Evolutionary conservation across 345 rosid species (phyloP).

Genomic region (Capsella bursapastoris): DNA sequence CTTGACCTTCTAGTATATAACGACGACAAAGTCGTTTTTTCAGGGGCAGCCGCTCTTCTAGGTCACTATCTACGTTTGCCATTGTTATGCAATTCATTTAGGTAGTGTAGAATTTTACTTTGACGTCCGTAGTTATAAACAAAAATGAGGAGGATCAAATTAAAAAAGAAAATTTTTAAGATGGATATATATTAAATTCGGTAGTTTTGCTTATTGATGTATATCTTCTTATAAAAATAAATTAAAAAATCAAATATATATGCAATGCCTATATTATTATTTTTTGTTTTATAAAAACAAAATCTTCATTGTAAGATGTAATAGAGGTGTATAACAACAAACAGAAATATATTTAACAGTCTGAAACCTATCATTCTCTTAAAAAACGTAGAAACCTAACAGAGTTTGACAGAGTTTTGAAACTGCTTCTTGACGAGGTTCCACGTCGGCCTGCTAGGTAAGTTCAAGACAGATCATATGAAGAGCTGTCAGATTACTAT

Average conservation of each 20-base stretch:
- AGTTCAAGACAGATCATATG: conserved; percentile 10
- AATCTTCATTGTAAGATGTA: conserved; percentile 6
- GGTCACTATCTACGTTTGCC: background rate
- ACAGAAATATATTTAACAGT: conserved; percentile 6
- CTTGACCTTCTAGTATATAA: background rate
- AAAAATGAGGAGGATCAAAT: no score
- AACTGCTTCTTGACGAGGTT: conserved; percentile 21
- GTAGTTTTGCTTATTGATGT: background rate
- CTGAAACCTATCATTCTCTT: conserved; percentile 17
- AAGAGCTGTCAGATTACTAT: conserved; percentile 11
- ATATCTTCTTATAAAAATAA: background rate
- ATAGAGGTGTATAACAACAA: conserved; percentile 14
- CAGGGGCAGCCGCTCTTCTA: background rate
- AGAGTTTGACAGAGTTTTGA: conserved; percentile 15
- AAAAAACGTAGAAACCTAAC: background rate
- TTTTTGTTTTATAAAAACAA: background rate
- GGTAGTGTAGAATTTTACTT: background rate
- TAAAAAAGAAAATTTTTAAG: background rate
- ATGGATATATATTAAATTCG: background rate
- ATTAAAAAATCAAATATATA: no score
- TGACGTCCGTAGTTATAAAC: no score
- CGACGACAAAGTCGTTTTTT: conserved; percentile 17
- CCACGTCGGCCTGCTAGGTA: background rate
- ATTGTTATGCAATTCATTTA: background rate
- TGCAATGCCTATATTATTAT: no score